Evolutionary conservation across 345 rosid species (phyloP), one percentile per base, ranked within the genome.

Genomic region (Eucalyptus cloeziana): DNA sequence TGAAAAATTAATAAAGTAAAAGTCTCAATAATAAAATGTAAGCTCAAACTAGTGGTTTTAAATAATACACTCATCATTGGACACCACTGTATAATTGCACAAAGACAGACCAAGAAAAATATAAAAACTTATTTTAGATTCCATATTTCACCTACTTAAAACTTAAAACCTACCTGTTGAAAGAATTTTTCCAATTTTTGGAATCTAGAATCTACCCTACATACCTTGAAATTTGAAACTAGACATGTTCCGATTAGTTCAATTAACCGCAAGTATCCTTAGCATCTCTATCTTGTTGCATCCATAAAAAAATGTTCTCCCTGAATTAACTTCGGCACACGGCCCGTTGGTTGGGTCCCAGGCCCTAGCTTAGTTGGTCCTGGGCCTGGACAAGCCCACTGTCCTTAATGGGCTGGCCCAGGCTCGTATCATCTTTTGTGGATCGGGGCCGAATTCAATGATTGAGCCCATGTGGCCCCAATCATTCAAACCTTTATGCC

Each of bases 11-110:
- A 52, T 52, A 52, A 52, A 52, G 4, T 19, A 7, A 19, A 19
- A 52, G 4, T 52, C 24, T 52, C 24, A 52, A 52, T 19, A 7
- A 19, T 19, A 19, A 3, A 52, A 52, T 52, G 2, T 7, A 3
- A 52, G 2, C 10, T 52, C 24, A 7, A 7, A 52, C 1, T 7
- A 52, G 9, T 52, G 9, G 4, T 52, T 52, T 52, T 24, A 52
- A 52, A 52, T 52, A 0, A 19, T 52, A 19, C 9, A 52, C 24
- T 8, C 0, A 52, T 7, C 56, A 52, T 19, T 19, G 2, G 1
- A 52, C 1, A 4, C 10, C 24, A 7, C 0, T 0, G 1, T 7
- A 52, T 2, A 52, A 52, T 52, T 52, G 56, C 24, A 19, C 10
- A 52, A 52, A 52, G 56, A 52, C 10, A 52, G 4, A 17, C 9